Evolutionary conservation across 768 basidiomycete species (phyloP), one percentile per base, ranked within the genome.

Genomic region (Hebeloma cylindrosporum): DNA sequence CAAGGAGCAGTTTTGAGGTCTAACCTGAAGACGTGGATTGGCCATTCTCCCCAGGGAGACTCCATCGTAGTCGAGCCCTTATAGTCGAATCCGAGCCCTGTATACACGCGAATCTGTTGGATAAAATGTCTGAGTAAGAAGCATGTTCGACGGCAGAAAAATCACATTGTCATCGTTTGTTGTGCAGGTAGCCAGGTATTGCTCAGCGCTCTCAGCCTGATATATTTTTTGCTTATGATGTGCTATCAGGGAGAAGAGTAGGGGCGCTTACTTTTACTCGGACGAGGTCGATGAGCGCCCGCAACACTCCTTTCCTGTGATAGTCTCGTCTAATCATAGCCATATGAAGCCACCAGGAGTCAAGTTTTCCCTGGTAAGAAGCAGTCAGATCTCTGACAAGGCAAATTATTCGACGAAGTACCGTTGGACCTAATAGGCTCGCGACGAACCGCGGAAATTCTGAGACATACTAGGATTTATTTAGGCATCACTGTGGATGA

Each of bases 331-430:
- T 51, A 16, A 62, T 59, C 31, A 62, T 60, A n/a, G 58, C 48
- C 38, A 52, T 57, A 40, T 62, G 59, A 23, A 62, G 37, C 57
- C 62, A 65, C 53, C 59, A 60, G 2, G 60, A 54, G 36, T 63
- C 57, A 5, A 43, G 47, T 35, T 57, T 56, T 14, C 56, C 60
- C 63, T 65, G 26, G 35, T 8, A 31, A 39, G 14, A 16, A 27
- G 43, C 10, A 17, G 13, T 25, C 11, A 21, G 23, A 16, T 36
- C 13, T 2, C 11, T 1, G 17, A 9, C 27, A 17, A 26, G 36
- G 9, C n/a, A 11, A 31, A n/a, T 26, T 29, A 31, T 39, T 17
- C 5, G 29, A 26, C 18, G n/a, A 33, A 50, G 10, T 43, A 61
- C 60, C 32, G 46, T 57, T 29, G 58, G 53, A 1, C 60, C 58